Evolutionary conservation across 2,329 filamentous ascomycete genomes (phyloP), one percentile per base, ranked within the genome.

Genomic region (Aspergillus caelatus): DNA sequence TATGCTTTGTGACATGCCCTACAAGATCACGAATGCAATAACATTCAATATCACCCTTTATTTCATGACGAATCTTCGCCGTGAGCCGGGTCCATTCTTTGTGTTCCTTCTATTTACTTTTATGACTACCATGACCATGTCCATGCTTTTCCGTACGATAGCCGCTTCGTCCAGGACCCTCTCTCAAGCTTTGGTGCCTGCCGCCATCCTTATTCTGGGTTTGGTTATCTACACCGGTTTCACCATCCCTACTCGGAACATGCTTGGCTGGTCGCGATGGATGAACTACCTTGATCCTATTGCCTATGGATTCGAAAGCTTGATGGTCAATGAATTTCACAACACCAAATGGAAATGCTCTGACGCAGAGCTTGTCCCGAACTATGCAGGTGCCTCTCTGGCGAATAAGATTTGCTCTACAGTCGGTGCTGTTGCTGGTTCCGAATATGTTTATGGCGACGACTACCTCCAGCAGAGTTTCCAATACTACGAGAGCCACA

Each of bases 241-340:
- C 58, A 72, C 72, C 1, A 73, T 80, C 14, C 77, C 78, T 0
- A 68, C 69, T 2, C 67, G 65, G 4, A 68, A 94, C 77, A 94
- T 92, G 90, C 84, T 89, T 9, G 85, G 80, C 1, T 96, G 92
- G 91, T 90, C 89, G 71, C 83, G 87, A 62, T 95, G 92, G 92
- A 86, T 95, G 61, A 89, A 89, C 73, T 93, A 91, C 74, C 79
- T 94, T 34, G 89, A 94, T 64, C 91, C 91, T 7, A 83, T 95
- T 6, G 86, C 86, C 1, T 95, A 94, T 67, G 87, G 88, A 0
- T 96, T 95, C 70, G 92, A 95, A 75, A 81, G 89, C 0, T 82
- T 95, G n/a, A 89, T 94, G 84, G 84, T 91, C 67, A 95, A 95
- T 77, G 92, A 95, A 76, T 95, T 95, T 65, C 76, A 86, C 68